These are phyloP conservation scores for Gastrolobium bilobum DNA, from an alignment of 306 rosid species.

Conservation along the genomic window DNA sequence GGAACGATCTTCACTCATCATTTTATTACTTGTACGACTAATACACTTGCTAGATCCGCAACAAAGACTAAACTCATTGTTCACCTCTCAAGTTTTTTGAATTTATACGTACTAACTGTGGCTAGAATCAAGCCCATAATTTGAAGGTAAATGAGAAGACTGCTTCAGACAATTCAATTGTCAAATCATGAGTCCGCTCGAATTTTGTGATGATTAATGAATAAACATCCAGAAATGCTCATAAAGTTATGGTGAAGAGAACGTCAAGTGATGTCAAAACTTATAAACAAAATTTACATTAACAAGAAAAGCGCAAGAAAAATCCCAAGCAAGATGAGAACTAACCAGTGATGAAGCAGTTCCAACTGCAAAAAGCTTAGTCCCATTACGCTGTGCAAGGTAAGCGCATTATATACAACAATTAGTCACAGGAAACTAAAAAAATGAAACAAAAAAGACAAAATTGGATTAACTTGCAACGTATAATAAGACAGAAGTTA, in stretches of 20 bases:
- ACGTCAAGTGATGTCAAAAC: constrained; percentile 29
- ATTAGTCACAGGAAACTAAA: constrained; percentile 27
- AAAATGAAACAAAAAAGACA: not conserved
- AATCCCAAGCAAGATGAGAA: constrained; percentile 29
- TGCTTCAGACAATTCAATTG: constrained; percentile 25
- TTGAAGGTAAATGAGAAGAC: not conserved
- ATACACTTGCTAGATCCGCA: too few species aligned
- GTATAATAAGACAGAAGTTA: constrained; percentile 6
- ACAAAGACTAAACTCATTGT: not conserved
- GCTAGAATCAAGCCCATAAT: not conserved
- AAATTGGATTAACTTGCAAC: constrained; percentile 26
- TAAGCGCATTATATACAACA: constrained; percentile 42
- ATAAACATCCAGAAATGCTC: constrained; percentile 17
- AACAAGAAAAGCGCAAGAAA: constrained; percentile 16
- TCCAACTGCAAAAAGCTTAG: constrained; percentile 95
- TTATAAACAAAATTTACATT: not conserved
- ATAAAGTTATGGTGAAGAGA: not conserved
- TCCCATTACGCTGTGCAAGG: constrained; percentile 80
- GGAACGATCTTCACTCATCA: too few species aligned
- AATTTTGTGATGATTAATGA: not conserved
- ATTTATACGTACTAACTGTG: not conserved
- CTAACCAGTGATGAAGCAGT: constrained; percentile 93
- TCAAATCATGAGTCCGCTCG: constrained; percentile 17
- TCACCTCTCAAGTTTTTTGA: not conserved
- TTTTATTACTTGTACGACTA: too few species aligned